A percentile compares a stretch with the other conserved stretches of the same genome.
These are phyloP conservation scores for Apium graveolens DNA, from an alignment of 129 eudicot species.

Conservation along the genomic window DNA sequence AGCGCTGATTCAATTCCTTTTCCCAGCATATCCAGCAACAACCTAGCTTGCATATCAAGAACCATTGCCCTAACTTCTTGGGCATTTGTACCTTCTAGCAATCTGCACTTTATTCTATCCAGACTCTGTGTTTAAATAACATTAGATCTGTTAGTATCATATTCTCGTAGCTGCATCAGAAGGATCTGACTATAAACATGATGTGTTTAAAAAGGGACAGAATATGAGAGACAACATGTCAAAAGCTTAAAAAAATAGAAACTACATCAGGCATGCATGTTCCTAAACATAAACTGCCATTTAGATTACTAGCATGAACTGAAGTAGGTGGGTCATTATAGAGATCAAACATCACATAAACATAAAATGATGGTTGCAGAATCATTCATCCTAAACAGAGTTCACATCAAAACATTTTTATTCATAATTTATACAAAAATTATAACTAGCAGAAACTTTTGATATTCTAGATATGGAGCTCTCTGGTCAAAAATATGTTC, in stretches of 20 bases:
- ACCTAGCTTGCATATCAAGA: slow-evolving; percentile 97
- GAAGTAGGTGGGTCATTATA: not conserved
- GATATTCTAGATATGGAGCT: not conserved
- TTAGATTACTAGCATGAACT: not conserved
- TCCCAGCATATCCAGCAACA: slow-evolving; percentile 91
- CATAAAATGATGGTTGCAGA: not conserved
- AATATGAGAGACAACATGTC: not conserved
- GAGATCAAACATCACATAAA: not conserved
- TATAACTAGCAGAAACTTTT: not conserved
- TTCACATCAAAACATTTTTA: not conserved
- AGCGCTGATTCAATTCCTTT: slow-evolving; percentile 98
- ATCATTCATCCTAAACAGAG: not conserved
- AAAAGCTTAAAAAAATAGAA: not conserved
- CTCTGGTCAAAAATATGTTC: not conserved
- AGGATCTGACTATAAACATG: not conserved
- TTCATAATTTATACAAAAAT: not conserved
- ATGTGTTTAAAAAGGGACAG: not conserved
- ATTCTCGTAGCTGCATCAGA: not conserved
- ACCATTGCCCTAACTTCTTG: slow-evolving; percentile 99
- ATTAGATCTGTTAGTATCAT: slow-evolving; percentile 7
- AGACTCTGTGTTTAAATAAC: slow-evolving; percentile 54
- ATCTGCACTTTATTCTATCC: slow-evolving; percentile 93
- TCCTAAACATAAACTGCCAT: not conserved
- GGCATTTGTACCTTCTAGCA: slow-evolving; percentile 92
- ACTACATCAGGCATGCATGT: not conserved